Base-by-base conservation (phyloP, 768 basidiomycete species). In the Tulasnella sp. region DNA sequence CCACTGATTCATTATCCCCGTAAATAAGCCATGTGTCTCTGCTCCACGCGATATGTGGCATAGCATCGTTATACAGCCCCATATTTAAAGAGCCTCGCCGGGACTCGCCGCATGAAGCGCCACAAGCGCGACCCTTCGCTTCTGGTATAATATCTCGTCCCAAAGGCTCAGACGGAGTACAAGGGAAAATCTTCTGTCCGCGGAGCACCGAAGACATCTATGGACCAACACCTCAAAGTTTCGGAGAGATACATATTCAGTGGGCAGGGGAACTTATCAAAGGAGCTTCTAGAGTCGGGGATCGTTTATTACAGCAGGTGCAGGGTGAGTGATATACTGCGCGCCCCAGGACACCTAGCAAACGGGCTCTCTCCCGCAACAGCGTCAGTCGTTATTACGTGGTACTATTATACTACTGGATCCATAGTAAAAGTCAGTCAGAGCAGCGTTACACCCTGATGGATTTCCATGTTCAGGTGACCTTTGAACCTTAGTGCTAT, bases 11-110 rank as follows among this genome's bases (percentile, higher is more conserved):
- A 18, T n/a, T 42, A 7, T 44, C 18, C 16, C 18, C 20, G 24
- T 18, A 16, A 34, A 14, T 1, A 37, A 78, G 77, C 2, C 77
- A 78, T 18, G 31, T 75, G n/a, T 37, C 69, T 24, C 72, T 81
- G 24, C 69, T 81, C 7, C 81, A 81, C 42, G 81, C 81, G 18
- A 81, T 81, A 28, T 81, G 81, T 37, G 80, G 69, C 12, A 50
- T 81, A 34, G 81, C 80, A 28, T 81, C 80, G 22, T 8, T 81
- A 3, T 80, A 81, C n/a, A 69, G 81, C 22, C 64, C 81, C 2
- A 48, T 75, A 24, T 54, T 80, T 14, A n/a, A 14, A 14, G 77
- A 78, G n/a, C 12, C 46, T 31, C 76, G 46, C 7, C 48, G 46
- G 2, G 76, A 76, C 60, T 22, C 58, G 18, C 41, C 48, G 37